A percentile compares a stretch with the other conserved stretches of the same genome.
Conservation (phyloP, 73 alveolate species). For the Paramecium caudatum region DNA sequence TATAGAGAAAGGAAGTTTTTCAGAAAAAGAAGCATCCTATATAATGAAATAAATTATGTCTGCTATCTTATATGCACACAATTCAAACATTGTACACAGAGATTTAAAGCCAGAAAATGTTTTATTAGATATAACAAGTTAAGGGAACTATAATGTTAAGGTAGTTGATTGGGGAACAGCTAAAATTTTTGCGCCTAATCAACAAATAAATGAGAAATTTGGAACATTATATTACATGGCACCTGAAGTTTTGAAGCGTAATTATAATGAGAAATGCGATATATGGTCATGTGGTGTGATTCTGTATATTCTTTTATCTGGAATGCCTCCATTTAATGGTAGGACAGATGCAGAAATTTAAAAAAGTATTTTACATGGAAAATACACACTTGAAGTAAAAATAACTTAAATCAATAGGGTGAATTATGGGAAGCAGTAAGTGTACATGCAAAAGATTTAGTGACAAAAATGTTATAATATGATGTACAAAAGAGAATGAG, state of each 20-base stretch:
- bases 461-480: constrained; percentile 58
- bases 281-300: constrained; percentile 75
- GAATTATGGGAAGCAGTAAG: constrained; percentile 61
- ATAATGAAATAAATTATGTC: constrained; percentile 92
- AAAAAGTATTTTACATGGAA: constrained; percentile 57
- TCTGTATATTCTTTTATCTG: constrained; percentile 69
- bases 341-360: constrained; percentile 70
- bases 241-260: constrained; percentile 67
- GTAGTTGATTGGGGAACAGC: constrained; percentile 80
- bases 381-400: constrained; percentile 44
- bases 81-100: constrained; percentile 89
- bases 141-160: constrained; percentile 73
- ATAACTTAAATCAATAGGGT: constrained; percentile 41
- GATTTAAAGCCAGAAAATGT: constrained; percentile 81
- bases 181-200: constrained; percentile 56
- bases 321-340: constrained; percentile 78
- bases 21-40: constrained; percentile 93
- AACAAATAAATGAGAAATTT: constrained; percentile 70
- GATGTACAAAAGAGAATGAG: constrained; percentile 65
- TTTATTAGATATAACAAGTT: constrained; percentile 71
- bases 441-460: constrained; percentile 69
- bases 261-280: constrained; percentile 75
- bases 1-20: constrained; percentile 87
- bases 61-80: constrained; percentile 95
- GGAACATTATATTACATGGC: constrained; percentile 76